Conservation (phyloP, 2,329 filamentous ascomycete species). For the Rugonectria rugulosa region DNA sequence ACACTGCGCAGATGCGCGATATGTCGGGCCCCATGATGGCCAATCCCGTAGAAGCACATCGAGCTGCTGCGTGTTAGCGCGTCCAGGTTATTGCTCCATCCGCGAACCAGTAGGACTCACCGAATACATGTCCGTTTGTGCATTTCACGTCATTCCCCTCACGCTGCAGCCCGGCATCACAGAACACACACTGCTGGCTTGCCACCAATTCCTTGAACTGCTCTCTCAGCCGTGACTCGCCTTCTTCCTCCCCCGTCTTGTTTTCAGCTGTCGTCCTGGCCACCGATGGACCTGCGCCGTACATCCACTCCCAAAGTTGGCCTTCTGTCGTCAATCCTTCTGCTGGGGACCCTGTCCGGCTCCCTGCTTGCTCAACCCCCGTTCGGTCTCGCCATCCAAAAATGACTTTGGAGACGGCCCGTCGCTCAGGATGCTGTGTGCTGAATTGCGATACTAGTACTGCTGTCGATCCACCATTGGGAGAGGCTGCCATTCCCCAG, state of each 20-base stretch:
- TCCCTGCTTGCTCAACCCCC: constrained; percentile 8
- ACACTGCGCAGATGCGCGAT: constrained; percentile 63
- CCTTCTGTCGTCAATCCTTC: constrained; percentile 57
- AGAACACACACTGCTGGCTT: constrained; percentile 57
- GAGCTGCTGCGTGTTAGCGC: constrained; percentile 47
- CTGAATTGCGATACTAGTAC: constrained; percentile 59
- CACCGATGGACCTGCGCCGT: constrained; percentile 58
- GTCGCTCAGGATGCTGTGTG: constrained; percentile 57
- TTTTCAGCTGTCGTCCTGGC: constrained; percentile 46
- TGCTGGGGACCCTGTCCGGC: background rate
- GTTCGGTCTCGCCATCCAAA: constrained; percentile 44
- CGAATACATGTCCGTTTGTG: constrained; percentile 49
- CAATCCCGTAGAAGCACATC: constrained; percentile 61
- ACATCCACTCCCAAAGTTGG: constrained; percentile 65
- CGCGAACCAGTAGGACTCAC: constrained; percentile 37
- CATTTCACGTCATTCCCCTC: constrained; percentile 49
- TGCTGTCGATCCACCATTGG: constrained; percentile 59
- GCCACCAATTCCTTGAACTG: constrained; percentile 49
- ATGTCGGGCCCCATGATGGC: constrained; percentile 62
- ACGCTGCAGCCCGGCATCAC: constrained; percentile 45
- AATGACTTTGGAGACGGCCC: constrained; percentile 46
- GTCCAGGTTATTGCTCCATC: background rate
- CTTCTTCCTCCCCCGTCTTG: constrained; percentile 22
- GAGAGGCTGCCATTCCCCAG: constrained; percentile 61
- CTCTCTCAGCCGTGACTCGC: constrained; percentile 41